Percentiles rank a stretch among this genome's conserved stretches.
Evolutionary conservation across 1,284 basidiomycete genomes (phyloP).

Genomic region (Ceratobasidium sp.): DNA sequence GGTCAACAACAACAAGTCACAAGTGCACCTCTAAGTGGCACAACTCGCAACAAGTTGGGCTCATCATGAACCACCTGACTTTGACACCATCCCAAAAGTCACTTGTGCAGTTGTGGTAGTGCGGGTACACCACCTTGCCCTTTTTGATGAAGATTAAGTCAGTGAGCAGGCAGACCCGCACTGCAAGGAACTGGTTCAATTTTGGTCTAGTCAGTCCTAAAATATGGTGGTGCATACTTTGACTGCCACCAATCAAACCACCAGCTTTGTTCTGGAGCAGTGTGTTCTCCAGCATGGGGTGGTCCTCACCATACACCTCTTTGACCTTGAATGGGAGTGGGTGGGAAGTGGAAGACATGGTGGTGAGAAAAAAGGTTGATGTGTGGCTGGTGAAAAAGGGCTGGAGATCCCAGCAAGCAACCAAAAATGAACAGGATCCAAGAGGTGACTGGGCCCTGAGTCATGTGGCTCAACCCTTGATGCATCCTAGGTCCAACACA

Average conservation of each 20-base stretch:
- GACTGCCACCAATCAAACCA: background rate
- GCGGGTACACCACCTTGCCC: conserved; percentile 4
- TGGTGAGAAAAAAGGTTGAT: background rate
- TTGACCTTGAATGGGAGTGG: background rate
- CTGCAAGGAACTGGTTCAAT: background rate
- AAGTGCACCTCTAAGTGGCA: too few species aligned
- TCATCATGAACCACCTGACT: conserved; percentile 6
- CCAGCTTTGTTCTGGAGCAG: background rate
- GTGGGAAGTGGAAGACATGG: background rate
- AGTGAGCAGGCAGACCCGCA: background rate
- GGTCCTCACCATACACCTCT: background rate
- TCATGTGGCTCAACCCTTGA: background rate
- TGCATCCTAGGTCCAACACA: background rate
- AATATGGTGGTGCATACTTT: background rate
- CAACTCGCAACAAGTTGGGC: background rate
- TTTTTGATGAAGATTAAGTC: conserved; percentile 29
- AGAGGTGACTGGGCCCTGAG: background rate
- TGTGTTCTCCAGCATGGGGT: background rate
- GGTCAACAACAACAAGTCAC: too few species aligned
- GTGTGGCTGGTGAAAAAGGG: background rate
- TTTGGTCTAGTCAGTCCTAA: background rate
- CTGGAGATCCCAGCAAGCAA: background rate
- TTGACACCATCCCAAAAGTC: conserved; percentile 15
- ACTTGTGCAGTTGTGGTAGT: background rate
- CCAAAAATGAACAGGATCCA: background rate